These are phyloP conservation scores for Colletotrichum siamense DNA, from an alignment of 2,329 filamentous ascomycete species.

Conservation along the genomic window DNA sequence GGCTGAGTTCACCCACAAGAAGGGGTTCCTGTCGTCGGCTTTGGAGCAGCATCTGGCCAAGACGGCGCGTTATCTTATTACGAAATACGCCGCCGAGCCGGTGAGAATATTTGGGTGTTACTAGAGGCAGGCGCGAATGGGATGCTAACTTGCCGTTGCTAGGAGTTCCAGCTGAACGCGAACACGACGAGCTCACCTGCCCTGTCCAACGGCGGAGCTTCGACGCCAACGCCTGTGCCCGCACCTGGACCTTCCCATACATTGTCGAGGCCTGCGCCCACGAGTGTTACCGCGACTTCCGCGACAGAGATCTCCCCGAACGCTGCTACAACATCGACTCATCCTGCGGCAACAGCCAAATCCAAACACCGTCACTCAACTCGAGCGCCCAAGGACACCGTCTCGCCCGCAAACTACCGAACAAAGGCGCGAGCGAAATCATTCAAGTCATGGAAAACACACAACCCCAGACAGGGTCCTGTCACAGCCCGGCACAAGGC, in stretches of 20 bases:
- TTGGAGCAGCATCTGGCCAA: not conserved
- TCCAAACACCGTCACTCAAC: not conserved
- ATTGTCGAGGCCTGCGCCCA: not conserved
- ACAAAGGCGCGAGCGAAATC: constrained; percentile 21
- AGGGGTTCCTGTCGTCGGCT: not conserved
- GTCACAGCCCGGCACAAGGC: not conserved
- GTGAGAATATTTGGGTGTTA: not conserved
- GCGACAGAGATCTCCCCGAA: not conserved
- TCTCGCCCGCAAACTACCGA: constrained; percentile 15
- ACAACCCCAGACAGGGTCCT: not conserved
- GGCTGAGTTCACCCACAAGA: not conserved
- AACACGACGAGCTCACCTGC: not conserved
- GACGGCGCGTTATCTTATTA: not conserved
- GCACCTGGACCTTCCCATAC: not conserved
- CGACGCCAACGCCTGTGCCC: not conserved
- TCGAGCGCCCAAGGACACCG: not conserved
- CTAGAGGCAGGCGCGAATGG: not conserved
- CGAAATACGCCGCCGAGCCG: not conserved
- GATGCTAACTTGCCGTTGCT: not conserved
- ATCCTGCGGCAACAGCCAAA: not conserved
- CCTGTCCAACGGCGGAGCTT: not conserved
- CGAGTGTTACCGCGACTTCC: not conserved
- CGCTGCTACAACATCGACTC: not conserved
- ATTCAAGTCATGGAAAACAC: constrained; percentile 23
- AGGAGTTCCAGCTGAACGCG: not conserved